Base-by-base conservation (phyloP, 371 early-diverging fungal species). In the Apophysomyces sp. region DNA sequence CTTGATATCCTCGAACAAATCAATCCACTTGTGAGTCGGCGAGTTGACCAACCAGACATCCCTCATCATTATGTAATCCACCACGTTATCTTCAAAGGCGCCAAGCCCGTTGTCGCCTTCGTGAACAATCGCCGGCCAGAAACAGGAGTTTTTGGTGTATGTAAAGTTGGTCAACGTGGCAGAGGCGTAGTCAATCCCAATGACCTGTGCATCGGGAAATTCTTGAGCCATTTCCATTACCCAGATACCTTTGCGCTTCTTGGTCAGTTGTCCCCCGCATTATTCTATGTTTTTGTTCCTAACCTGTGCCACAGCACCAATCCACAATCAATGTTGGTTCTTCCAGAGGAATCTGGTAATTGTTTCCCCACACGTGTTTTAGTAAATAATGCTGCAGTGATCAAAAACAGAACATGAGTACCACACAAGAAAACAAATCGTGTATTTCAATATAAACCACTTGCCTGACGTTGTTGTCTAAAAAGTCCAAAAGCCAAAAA, bases 301-400 rank as follows among this genome's bases (percentile, higher is more conserved):
- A 57, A 69, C 78, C 78, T 54, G 71, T 67, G 9, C 78, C 75
- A 57, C 75, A 78, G 18, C 73, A 70, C 73, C 75, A 74, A 39
- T 74, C 37, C 2, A 78, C 58, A 27, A 78, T 71, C 3, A 73
- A 26, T 6, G 51, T 18, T 9, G 78, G 78, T 26, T 61, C 36
- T 32, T 67, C 26, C 2, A 74, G 49, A 1, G 65, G 57, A 26
- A 69, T 61, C 0, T 55, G 58, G 29, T 72, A 67, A 15, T 68
- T 72, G 2, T 63, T 54, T 8, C 69, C 60, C 58, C 68, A 65
- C 1, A 73, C 59, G 18, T 62, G 63, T 30, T 74, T 74, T 16
- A 78, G 52, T 24, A 72, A 54, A 52, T 78, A 78, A 53, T 78
- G 78, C 78, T 77, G n/a, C n/a, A n/a, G n/a, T n/a, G n/a, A n/a